phyloP scores from a whole-genome alignment of 2,329 filamentous ascomycete genomes.

The Colletotrichum sp. region DNA sequence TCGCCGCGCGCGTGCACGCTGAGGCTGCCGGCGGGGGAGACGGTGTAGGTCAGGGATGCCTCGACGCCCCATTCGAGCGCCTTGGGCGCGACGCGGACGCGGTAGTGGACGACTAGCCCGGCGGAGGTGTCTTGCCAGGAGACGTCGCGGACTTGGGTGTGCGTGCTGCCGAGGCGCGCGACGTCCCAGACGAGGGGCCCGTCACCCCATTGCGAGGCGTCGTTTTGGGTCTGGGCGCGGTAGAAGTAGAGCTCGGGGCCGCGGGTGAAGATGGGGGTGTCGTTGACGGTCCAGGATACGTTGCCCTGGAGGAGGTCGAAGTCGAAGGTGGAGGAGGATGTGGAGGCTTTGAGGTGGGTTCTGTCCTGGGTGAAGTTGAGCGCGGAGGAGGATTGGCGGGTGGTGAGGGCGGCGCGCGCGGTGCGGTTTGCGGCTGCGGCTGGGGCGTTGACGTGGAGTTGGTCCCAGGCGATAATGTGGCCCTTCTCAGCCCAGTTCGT shows the following conservation, averaged over 20 bases:
- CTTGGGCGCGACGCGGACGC: slow-evolving; percentile 48
- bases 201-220: slow-evolving; percentile 9
- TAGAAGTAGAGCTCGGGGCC: slow-evolving; percentile 23
- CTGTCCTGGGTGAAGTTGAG: background rate
- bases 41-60: slow-evolving; percentile 42
- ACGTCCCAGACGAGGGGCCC: background rate
- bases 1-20: slow-evolving; percentile 41
- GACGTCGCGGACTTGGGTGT: slow-evolving; percentile 18
- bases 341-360: background rate
- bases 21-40: slow-evolving; percentile 37
- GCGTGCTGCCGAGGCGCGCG: background rate
- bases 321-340: slow-evolving; percentile 4
- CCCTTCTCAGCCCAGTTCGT: slow-evolving; percentile 17
- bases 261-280: slow-evolving; percentile 14
- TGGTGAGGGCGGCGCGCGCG: background rate
- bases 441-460: slow-evolving; percentile 16
- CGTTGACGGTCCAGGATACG: slow-evolving; percentile 17
- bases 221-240: slow-evolving; percentile 23
- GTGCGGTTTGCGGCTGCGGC: background rate
- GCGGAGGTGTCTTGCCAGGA: slow-evolving; percentile 22
- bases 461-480: slow-evolving; percentile 22
- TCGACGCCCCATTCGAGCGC: slow-evolving; percentile 48
- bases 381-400: background rate
- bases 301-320: slow-evolving; percentile 23
- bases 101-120: slow-evolving; percentile 33